Conservation (phyloP, 1,284 basidiomycete species). For the Meira nashicola region DNA sequence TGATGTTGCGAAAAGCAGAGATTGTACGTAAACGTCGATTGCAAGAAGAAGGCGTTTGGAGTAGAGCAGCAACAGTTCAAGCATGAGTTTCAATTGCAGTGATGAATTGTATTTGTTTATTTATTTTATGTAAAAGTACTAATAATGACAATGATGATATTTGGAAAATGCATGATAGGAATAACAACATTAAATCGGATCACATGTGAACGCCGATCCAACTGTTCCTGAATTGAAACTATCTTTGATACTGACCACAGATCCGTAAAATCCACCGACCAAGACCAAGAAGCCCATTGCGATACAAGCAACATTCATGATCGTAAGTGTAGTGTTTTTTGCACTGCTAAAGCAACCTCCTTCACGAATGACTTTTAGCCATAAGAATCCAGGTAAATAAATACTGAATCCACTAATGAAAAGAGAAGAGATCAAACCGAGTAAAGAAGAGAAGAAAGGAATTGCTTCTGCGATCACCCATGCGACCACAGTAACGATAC, state of each 20-base stretch:
- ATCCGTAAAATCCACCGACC: conserved; percentile 29
- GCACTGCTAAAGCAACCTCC: conserved; percentile 53
- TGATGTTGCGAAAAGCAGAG: conserved; percentile 42
- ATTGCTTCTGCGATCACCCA: conserved; percentile 34
- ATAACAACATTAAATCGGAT: not conserved
- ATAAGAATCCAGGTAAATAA: conserved; percentile 29
- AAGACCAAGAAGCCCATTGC: conserved; percentile 32
- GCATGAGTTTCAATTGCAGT: conserved; percentile 8
- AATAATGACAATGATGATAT: too few species aligned
- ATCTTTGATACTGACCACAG: conserved; percentile 19
- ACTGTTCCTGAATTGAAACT: not conserved
- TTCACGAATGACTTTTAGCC: conserved; percentile 19
- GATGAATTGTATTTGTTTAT: too few species aligned
- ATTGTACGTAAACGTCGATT: conserved; percentile 34
- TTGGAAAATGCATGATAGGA: too few species aligned
- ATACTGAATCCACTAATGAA: conserved; percentile 38
- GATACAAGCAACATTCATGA: conserved; percentile 27
- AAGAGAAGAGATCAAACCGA: conserved; percentile 27
- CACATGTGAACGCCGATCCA: not conserved
- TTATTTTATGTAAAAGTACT: too few species aligned
- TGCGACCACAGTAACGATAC: conserved; percentile 24
- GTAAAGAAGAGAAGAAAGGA: conserved; percentile 30
- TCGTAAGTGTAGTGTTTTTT: conserved; percentile 31
- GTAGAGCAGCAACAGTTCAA: conserved; percentile 25
- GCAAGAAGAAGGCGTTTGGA: conserved; percentile 37